A percentile compares a stretch with the other conserved stretches of the same genome.
Evolutionary conservation across 352 stramenopile species (phyloP).

Genomic region (Thraustochytrium aureum): DNA sequence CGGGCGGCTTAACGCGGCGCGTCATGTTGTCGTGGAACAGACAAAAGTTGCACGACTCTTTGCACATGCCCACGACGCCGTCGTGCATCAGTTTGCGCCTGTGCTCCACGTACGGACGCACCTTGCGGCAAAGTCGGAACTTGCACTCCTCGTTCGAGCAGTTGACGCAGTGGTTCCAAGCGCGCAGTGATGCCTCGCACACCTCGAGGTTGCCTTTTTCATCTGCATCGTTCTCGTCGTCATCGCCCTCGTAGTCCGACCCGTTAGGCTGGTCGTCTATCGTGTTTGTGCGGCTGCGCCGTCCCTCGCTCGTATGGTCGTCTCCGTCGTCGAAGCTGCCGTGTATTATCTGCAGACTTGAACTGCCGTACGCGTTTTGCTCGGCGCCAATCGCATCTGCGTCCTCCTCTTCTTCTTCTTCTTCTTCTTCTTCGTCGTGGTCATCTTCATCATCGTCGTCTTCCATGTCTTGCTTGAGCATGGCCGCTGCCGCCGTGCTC

Average conservation of each 20-base stretch:
- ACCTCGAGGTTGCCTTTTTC: slow-evolving; percentile 23
- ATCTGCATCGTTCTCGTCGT: background rate
- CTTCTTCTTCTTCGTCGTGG: slow-evolving; percentile 14
- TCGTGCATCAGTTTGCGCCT: background rate
- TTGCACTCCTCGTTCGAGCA: background rate
- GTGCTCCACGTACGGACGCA: slow-evolving; percentile 35
- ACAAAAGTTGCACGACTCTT: slow-evolving; percentile 50
- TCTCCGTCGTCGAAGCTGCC: slow-evolving; percentile 7
- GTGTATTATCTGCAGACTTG: no score
- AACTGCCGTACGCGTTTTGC: background rate
- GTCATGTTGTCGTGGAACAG: slow-evolving; percentile 33
- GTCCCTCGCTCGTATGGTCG: background rate
- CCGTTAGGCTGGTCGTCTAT: background rate
- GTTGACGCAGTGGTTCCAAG: slow-evolving; percentile 45
- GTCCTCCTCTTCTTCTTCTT: slow-evolving; percentile 22
- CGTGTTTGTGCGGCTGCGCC: background rate
- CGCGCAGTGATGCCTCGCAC: slow-evolving; percentile 21
- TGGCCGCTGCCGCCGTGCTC: background rate
- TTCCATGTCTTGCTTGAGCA: background rate
- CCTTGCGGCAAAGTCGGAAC: background rate
- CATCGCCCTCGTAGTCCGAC: background rate
- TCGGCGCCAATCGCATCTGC: background rate
- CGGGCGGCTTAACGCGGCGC: slow-evolving; percentile 2
- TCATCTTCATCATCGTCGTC: background rate
- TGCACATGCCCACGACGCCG: slow-evolving; percentile 8